phyloP scores from a whole-genome alignment of 2,329 filamentous ascomycete species.

The Decorospora gaudefroyi region DNA sequence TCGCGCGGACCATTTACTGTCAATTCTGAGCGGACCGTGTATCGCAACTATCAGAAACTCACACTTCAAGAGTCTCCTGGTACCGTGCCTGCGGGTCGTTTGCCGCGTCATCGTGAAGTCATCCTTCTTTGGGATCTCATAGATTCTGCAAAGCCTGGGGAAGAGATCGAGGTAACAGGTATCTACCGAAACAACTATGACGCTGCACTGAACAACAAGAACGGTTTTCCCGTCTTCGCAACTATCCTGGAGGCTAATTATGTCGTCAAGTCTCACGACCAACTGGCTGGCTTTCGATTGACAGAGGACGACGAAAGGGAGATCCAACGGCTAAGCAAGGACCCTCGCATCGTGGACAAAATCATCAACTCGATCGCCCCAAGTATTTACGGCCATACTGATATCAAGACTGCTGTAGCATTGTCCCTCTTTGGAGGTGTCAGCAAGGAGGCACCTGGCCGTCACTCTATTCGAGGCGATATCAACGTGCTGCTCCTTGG shows the following conservation, averaged over 20 bases:
- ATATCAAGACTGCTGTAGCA: conserved; percentile 96
- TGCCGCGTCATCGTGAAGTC: conserved; percentile 91
- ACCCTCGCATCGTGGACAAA: conserved; percentile 90
- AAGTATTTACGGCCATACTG: conserved; percentile 94
- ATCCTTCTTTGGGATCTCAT: conserved; percentile 97
- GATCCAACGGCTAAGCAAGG: conserved; percentile 84
- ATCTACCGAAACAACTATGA: conserved; percentile 99
- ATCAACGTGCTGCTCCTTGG: conserved; percentile 97
- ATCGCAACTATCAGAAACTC: conserved; percentile 97
- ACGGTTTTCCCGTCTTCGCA: conserved; percentile 97
- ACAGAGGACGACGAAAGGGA: conserved; percentile 93
- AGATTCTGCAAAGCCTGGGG: conserved; percentile 92
- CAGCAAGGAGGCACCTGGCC: conserved; percentile 84
- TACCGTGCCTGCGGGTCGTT: conserved; percentile 91
- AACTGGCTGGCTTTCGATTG: conserved; percentile 92
- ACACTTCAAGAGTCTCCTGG: conserved; percentile 97
- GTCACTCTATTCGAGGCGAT: conserved; percentile 89
- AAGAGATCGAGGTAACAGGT: conserved; percentile 96
- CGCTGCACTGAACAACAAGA: conserved; percentile 95
- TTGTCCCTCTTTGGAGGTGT: conserved; percentile 94
- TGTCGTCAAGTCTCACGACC: conserved; percentile 94
- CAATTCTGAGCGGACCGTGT: conserved; percentile 97
- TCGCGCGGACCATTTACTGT: conserved; percentile 91
- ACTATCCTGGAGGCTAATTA: conserved; percentile 98
- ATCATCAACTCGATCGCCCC: conserved; percentile 92